These are phyloP conservation scores for Ceratobasidium sp. DNA, from an alignment of 1,284 basidiomycete genomes.

Conservation along the genomic window DNA sequence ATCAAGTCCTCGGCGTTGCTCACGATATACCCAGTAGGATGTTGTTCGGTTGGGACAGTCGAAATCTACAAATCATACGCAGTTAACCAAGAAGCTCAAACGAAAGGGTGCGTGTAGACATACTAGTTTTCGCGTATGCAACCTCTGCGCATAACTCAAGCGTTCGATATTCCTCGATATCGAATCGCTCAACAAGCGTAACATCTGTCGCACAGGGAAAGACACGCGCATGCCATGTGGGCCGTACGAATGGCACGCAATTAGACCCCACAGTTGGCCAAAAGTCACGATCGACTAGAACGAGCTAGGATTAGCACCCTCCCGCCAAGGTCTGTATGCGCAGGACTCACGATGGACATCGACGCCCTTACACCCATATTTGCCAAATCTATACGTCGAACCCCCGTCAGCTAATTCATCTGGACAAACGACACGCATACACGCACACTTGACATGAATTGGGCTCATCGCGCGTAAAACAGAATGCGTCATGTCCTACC, in stretches of 20 bases:
- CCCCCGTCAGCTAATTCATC: background rate
- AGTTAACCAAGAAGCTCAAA: constrained; percentile 36
- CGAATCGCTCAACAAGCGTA: constrained; percentile 81
- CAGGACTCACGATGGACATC: constrained; percentile 76
- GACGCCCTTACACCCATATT: constrained; percentile 86
- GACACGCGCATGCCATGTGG: constrained; percentile 82
- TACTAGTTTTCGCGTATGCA: constrained; percentile 82
- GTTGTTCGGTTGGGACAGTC: constrained; percentile 75
- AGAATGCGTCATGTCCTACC: constrained; percentile 85
- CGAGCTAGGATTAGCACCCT: background rate
- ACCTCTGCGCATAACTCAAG: constrained; percentile 79
- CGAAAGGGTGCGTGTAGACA: constrained; percentile 47
- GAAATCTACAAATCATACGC: constrained; percentile 66
- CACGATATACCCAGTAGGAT: constrained; percentile 86
- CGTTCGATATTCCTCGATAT: constrained; percentile 88
- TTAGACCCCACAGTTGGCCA: constrained; percentile 84
- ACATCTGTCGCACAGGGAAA: constrained; percentile 85
- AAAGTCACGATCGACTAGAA: constrained; percentile 83
- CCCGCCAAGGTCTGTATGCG: background rate
- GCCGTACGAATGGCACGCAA: constrained; percentile 87
- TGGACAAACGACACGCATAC: constrained; percentile 24
- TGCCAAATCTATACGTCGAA: constrained; percentile 64
- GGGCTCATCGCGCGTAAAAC: constrained; percentile 91
- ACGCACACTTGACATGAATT: constrained; percentile 84
- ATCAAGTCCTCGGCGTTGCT: constrained; percentile 88